Conservation (phyloP, 1,139 yeast species). For the Pneumocystis wakefieldiae region DNA sequence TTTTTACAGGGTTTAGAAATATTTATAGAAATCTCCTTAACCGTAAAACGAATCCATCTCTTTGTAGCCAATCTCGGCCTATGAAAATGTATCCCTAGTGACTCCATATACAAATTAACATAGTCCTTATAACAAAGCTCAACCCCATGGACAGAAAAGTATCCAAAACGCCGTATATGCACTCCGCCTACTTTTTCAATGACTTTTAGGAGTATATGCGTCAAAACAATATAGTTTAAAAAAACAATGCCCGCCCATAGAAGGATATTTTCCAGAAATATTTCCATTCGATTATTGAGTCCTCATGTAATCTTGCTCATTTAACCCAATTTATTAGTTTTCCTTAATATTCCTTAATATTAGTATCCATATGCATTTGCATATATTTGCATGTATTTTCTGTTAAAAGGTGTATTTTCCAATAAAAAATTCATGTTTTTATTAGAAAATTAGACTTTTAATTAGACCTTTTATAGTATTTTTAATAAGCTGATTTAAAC, state of each 20-base stretch:
- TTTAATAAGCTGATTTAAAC: too few species aligned
- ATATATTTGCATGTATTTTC: too few species aligned
- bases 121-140: conserved; percentile 25
- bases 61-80: conserved; percentile 30
- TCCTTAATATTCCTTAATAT: not conserved
- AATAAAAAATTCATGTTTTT: too few species aligned
- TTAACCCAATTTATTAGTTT: not conserved
- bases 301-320: not conserved
- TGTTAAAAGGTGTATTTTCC: too few species aligned
- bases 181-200: conserved; percentile 29
- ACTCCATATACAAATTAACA: conserved; percentile 23
- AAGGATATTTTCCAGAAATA: not conserved
- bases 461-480: too few species aligned
- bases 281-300: not conserved
- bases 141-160: conserved; percentile 26
- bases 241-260: not conserved
- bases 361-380: too few species aligned
- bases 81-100: conserved; percentile 25
- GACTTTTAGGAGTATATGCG: not conserved
- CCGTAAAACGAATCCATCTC: conserved; percentile 14
- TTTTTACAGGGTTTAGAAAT: conserved; percentile 4
- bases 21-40: conserved; percentile 8
- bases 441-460: too few species aligned
- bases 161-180: conserved; percentile 30
- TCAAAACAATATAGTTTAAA: not conserved